phyloP scores from a whole-genome alignment of 2,329 filamentous ascomycete species.

The Neodidymelliopsis sp. region DNA sequence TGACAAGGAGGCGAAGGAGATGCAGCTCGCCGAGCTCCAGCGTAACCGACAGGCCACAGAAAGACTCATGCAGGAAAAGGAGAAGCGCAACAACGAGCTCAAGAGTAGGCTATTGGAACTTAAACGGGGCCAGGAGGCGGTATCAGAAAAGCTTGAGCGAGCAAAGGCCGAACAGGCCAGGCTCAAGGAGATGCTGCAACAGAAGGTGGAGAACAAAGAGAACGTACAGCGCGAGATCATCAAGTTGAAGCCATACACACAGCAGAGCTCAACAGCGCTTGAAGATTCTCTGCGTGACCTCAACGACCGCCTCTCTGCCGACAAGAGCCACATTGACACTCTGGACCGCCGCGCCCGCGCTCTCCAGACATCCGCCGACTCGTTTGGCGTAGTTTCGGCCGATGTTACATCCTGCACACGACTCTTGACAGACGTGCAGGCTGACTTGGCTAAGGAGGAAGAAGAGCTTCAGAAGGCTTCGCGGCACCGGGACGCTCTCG shows the following conservation, averaged over 20 bases:
- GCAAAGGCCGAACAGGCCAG: slow-evolving; percentile 81
- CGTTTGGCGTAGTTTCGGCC: slow-evolving; percentile 81
- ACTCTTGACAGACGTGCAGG: slow-evolving; percentile 83
- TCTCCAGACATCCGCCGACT: slow-evolving; percentile 89
- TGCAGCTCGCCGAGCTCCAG: slow-evolving; percentile 79
- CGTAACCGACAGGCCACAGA: slow-evolving; percentile 82
- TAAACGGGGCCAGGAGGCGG: slow-evolving; percentile 80
- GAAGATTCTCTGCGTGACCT: slow-evolving; percentile 84
- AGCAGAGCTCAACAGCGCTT: slow-evolving; percentile 84
- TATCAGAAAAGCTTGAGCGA: slow-evolving; percentile 82
- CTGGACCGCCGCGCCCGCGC: slow-evolving; percentile 88
- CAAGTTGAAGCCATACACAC: slow-evolving; percentile 89
- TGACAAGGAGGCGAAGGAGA: slow-evolving; percentile 88
- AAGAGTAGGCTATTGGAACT: slow-evolving; percentile 84
- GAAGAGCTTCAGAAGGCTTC: slow-evolving; percentile 83
- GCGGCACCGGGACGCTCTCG: slow-evolving; percentile 84
- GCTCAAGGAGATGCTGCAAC: slow-evolving; percentile 74
- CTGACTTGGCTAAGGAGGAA: slow-evolving; percentile 88
- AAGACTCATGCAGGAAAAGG: slow-evolving; percentile 81
- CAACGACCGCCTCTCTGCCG: slow-evolving; percentile 75
- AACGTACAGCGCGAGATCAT: slow-evolving; percentile 82
- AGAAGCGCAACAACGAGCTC: slow-evolving; percentile 83
- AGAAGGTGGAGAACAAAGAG: slow-evolving; percentile 74
- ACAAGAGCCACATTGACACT: slow-evolving; percentile 85
- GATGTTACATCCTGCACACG: slow-evolving; percentile 91